These are phyloP conservation scores for Solanum chilense DNA, from an alignment of 257 asterid genomes.

Conservation along the genomic window DNA sequence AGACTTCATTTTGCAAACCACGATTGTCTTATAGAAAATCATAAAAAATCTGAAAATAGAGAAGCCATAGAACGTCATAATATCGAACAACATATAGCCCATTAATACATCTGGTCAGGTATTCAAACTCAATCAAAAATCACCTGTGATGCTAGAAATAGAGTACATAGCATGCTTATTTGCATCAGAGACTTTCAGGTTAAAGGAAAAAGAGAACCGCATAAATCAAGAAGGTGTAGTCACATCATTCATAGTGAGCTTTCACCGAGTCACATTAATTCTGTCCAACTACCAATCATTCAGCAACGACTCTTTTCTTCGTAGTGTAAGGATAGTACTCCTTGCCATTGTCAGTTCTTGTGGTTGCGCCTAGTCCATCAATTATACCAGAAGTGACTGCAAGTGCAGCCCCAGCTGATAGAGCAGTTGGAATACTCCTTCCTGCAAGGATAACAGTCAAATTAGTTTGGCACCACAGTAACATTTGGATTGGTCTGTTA, in stretches of 20 bases:
- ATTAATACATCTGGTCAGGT: not conserved
- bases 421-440: constrained; percentile 64
- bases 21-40: not conserved
- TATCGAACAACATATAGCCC: not conserved
- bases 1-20: not conserved
- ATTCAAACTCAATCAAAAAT: not conserved
- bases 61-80: not conserved
- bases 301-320: constrained; percentile 54
- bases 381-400: constrained; percentile 63
- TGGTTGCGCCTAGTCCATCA: constrained; percentile 68
- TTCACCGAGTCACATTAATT: not conserved
- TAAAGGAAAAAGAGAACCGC: not conserved
- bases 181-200: not conserved
- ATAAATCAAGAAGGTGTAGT: not conserved
- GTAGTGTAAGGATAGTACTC: constrained; percentile 70
- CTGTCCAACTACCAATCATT: constrained; percentile 8
- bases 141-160: not conserved
- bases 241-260: not conserved
- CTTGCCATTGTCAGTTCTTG: constrained; percentile 65
- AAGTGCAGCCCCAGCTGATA: constrained; percentile 76
- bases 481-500: not conserved
- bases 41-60: not conserved
- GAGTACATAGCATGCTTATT: not conserved
- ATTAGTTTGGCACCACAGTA: not conserved
- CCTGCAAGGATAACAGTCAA: constrained; percentile 18